These are phyloP conservation scores for Mycena rosella DNA, from an alignment of 768 basidiomycete genomes.

Conservation along the genomic window DNA sequence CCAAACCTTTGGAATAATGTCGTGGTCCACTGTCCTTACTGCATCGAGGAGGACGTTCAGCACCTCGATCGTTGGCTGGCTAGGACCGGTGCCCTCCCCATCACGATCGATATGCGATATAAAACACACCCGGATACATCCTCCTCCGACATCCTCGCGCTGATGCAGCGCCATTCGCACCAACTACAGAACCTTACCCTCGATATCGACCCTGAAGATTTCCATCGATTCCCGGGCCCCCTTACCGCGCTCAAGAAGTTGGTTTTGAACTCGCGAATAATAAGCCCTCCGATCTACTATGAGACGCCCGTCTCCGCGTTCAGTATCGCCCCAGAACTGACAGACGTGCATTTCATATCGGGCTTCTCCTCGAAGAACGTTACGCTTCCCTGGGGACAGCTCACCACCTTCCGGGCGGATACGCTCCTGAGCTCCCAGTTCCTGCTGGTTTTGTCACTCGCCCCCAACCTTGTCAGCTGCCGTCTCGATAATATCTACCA, in stretches of 20 bases:
- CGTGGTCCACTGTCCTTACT: slow-evolving; percentile 2
- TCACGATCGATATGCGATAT: slow-evolving; percentile 11
- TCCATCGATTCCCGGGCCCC: background rate
- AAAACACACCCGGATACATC: slow-evolving; percentile 8
- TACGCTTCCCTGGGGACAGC: slow-evolving; percentile 11
- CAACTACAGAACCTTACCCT: slow-evolving; percentile 22
- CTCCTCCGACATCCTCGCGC: background rate
- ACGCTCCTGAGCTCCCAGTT: background rate
- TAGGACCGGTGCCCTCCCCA: slow-evolving; percentile 7
- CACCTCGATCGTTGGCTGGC: slow-evolving; percentile 10
- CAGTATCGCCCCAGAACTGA: background rate
- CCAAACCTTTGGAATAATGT: slow-evolving; percentile 14
- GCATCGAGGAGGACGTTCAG: background rate
- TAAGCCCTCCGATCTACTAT: background rate
- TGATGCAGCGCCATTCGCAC: slow-evolving; percentile 3
- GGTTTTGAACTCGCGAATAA: background rate
- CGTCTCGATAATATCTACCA: background rate
- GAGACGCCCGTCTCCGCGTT: background rate
- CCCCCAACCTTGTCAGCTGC: slow-evolving; percentile 5
- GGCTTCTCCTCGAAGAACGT: background rate
- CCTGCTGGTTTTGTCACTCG: background rate
- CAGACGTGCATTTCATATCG: background rate
- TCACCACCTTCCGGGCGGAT: slow-evolving; percentile 10
- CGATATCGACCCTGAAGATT: background rate
- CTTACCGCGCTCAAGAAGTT: slow-evolving; percentile 4